These are phyloP conservation scores for Coniochaeta sp. DNA, from an alignment of 2,329 filamentous ascomycete species.

Conservation along the genomic window DNA sequence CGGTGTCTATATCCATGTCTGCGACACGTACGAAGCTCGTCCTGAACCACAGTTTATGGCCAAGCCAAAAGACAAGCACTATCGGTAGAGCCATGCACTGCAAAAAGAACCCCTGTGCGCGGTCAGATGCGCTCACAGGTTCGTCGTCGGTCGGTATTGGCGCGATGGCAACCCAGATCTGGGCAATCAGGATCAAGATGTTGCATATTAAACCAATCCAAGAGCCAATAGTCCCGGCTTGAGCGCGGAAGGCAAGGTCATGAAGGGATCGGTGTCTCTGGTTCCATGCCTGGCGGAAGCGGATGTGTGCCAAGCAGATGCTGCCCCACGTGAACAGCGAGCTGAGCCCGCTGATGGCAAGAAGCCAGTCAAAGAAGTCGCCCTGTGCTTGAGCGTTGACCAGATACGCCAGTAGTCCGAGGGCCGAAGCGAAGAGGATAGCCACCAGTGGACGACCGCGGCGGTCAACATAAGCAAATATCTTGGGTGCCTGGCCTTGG, in stretches of 20 bases:
- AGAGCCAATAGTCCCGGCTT: constrained; percentile 55
- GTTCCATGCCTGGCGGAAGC: constrained; percentile 59
- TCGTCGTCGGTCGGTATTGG: constrained; percentile 15
- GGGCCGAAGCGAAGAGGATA: constrained; percentile 36
- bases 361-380: constrained; percentile 57
- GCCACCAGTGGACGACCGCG: constrained; percentile 47
- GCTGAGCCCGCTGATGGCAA: constrained; percentile 56
- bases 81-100: constrained; percentile 46
- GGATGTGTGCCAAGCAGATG: constrained; percentile 61
- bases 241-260: constrained; percentile 59
- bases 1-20: constrained; percentile 59
- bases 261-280: constrained; percentile 53
- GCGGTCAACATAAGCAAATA: constrained; percentile 51
- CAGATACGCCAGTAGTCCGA: constrained; percentile 44
- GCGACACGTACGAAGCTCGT: constrained; percentile 45
- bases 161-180: constrained; percentile 33
- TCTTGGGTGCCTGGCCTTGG: constrained; percentile 48
- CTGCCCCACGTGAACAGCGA: constrained; percentile 64
- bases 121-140: constrained; percentile 21
- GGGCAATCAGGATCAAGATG: constrained; percentile 46
- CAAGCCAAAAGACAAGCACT: constrained; percentile 43
- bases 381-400: constrained; percentile 33
- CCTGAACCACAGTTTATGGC: constrained; percentile 58
- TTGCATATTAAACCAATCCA: constrained; percentile 55
- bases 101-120: constrained; percentile 41